Evolutionary conservation across 768 basidiomycete genomes (phyloP), one percentile per base, ranked within the genome.

Genomic region (Gautieria morchelliformis): DNA sequence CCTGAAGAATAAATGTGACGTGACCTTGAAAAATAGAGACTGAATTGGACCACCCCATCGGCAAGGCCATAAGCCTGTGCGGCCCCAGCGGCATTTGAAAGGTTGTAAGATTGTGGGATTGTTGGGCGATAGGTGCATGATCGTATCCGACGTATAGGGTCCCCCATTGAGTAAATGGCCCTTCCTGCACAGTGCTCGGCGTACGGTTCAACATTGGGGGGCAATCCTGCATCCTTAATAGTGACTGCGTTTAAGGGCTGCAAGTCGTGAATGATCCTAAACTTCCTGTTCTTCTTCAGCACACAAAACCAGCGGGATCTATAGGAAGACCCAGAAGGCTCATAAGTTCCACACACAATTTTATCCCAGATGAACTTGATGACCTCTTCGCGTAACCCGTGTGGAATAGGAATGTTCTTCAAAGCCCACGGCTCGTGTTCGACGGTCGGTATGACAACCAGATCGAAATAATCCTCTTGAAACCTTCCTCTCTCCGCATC

Each of bases 1-100:
- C 58, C 47, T 71, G 63, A 0, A 78, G 59, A 8, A 76, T 71
- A 37, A 70, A 69, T 0, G 65, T 66, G 5, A 75, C 66, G 50
- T 77, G 68, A 12, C 69, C 72, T 12, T 78, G 72, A 47, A 75
- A 72, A 1, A 77, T 72, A 0, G 69, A 70, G 0, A 71, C 67
- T 0, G 68, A 70, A 22, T 77, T 76, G 0, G 75, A 75, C 42
- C 65, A 74, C 0, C 75, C 78, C 72, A 74, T 74, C 0, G 54
- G 74, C 0, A 77, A 58, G 0, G 65, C 63, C 1, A 64, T 65
- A 0, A 76, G 63, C 1, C 62, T 54, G n/a, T 33, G 41, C 0
- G 62, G 52, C 0, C 64, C 64, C 17, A 59, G 17, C 0, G 71
- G 74, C 0, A 68, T 72, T 56, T 71, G 67, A 61, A 78, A 78